phyloP scores from a whole-genome alignment of 352 stramenopile species.

The Phytophthora uliginosa region DNA sequence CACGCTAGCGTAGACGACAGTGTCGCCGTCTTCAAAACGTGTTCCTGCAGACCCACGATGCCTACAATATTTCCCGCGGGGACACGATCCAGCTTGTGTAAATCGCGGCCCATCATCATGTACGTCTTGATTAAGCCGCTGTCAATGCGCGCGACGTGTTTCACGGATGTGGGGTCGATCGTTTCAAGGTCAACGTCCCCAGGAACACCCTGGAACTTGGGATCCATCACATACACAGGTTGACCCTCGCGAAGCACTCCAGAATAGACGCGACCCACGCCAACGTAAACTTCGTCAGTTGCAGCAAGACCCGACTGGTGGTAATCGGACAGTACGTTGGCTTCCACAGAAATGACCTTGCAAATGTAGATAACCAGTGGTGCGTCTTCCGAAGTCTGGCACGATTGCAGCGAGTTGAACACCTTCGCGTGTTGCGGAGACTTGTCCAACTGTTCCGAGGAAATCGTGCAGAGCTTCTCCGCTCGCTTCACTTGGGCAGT shows the following conservation, averaged over 20 bases:
- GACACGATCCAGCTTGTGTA: constrained; percentile 80
- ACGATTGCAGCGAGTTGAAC: constrained; percentile 66
- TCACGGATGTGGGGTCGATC: constrained; percentile 39
- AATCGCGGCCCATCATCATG: constrained; percentile 95
- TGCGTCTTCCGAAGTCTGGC: constrained; percentile 60
- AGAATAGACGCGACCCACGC: constrained; percentile 92
- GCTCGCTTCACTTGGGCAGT: constrained; percentile 77
- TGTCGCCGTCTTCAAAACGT: constrained; percentile 93
- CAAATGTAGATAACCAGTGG: constrained; percentile 93
- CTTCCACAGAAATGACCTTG: constrained; percentile 94
- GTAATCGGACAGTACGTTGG: constrained; percentile 86
- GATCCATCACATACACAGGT: constrained; percentile 87
- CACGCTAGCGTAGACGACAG: constrained; percentile 83
- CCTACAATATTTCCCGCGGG: constrained; percentile 93
- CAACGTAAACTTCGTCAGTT: constrained; percentile 91
- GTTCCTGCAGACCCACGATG: constrained; percentile 88
- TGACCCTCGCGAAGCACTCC: constrained; percentile 76
- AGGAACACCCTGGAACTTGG: constrained; percentile 88
- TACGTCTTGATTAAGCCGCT: constrained; percentile 76
- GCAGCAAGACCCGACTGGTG: constrained; percentile 50
- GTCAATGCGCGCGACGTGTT: constrained; percentile 70
- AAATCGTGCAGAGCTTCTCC: constrained; percentile 74
- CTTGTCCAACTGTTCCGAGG: constrained; percentile 34
- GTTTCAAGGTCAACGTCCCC: constrained; percentile 42
- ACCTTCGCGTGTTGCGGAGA: constrained; percentile 48